Evolutionary conservation across 345 rosid genomes (phyloP).

Genomic region (Rhodomyrtus tomentosa): DNA sequence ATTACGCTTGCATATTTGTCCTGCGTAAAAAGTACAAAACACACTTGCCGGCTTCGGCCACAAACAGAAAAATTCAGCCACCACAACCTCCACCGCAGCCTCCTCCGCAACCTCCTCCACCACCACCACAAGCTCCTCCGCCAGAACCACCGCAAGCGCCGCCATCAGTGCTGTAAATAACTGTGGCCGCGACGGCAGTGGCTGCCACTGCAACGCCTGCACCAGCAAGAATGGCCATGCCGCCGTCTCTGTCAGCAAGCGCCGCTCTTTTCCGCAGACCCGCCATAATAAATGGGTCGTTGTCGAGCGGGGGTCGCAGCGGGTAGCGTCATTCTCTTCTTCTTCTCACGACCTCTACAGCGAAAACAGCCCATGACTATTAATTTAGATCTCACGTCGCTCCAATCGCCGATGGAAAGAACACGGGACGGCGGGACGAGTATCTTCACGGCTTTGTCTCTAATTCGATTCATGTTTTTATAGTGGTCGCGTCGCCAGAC

Average conservation of each 20-base stretch:
- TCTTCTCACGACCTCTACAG: not conserved
- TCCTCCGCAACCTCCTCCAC: not conserved
- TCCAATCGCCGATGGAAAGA: not conserved
- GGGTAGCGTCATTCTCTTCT: not conserved
- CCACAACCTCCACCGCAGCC: not conserved
- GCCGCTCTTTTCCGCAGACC: not conserved
- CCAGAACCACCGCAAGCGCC: not conserved
- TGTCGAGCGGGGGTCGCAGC: not conserved
- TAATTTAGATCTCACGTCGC: not conserved
- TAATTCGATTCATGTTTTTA: not conserved
- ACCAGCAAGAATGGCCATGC: not conserved
- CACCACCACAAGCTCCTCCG: not conserved
- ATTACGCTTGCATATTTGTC: not conserved
- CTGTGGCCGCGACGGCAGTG: not conserved
- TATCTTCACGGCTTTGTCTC: not conserved
- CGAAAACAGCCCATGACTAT: not conserved
- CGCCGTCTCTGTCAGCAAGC: not conserved
- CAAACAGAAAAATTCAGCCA: not conserved
- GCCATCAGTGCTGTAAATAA: not conserved
- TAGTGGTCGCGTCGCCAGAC: not conserved
- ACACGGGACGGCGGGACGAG: not conserved
- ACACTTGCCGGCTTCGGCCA: not conserved
- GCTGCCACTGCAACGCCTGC: not conserved
- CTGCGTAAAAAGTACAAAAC: not conserved
- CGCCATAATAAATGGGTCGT: not conserved